Conservation (phyloP, 192 early-diverging fungal genomes). For the Lunasporangiospora selenospora region DNA sequence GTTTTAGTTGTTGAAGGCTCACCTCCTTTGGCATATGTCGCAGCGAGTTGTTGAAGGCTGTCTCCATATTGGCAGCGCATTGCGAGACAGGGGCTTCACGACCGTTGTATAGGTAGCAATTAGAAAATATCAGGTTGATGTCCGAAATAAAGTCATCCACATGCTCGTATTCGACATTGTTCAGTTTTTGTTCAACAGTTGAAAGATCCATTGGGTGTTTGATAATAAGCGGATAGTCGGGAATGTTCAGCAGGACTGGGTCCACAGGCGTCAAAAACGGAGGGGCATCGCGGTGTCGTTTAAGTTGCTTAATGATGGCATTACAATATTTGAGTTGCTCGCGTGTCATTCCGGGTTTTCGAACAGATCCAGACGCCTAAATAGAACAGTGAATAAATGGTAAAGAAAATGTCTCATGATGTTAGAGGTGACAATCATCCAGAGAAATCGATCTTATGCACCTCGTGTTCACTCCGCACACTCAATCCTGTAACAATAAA, state of each 20-base stretch:
- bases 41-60: constrained; percentile 70
- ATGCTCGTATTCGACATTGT: constrained; percentile 62
- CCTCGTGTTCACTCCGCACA: too few species aligned
- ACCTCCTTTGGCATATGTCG: constrained; percentile 74
- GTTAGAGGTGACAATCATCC: too few species aligned
- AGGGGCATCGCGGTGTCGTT: constrained; percentile 78
- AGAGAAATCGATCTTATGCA: too few species aligned
- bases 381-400: too few species aligned
- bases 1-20: too few species aligned
- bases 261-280: constrained; percentile 89
- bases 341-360: constrained; percentile 63
- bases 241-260: constrained; percentile 73
- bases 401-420: too few species aligned
- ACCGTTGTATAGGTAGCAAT: constrained; percentile 87
- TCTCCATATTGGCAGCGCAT: constrained; percentile 72
- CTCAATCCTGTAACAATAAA: too few species aligned
- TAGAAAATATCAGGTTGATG: constrained; percentile 76
- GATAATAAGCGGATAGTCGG: constrained; percentile 78
- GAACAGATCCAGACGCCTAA: too few species aligned
- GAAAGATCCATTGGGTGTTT: constrained; percentile 82
- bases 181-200: constrained; percentile 76
- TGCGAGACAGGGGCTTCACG: constrained; percentile 68
- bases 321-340: constrained; percentile 86
- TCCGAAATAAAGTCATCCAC: constrained; percentile 75
- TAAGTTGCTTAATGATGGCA: constrained; percentile 75